Percentiles rank a stretch among this genome's conserved stretches.
These are phyloP conservation scores for Termitomyces sp. DNA, from an alignment of 768 basidiomycete genomes.

Conservation along the genomic window DNA sequence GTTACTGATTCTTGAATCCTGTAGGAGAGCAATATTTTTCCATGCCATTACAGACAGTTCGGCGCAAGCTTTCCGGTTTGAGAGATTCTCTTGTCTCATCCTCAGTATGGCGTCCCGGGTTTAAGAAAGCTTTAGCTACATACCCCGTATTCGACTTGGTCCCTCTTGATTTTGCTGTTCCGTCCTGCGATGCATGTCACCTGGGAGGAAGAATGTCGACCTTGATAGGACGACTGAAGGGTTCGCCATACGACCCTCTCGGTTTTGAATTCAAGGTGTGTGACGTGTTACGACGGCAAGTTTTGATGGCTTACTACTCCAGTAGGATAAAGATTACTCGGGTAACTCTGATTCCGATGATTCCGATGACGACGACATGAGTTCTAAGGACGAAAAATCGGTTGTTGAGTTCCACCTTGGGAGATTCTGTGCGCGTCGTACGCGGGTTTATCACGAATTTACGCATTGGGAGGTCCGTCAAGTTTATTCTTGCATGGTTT, in stretches of 20 bases:
- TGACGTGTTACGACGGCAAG: conserved; percentile 5
- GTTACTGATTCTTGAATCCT: not conserved
- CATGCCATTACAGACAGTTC: conserved; percentile 62
- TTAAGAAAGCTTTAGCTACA: conserved; percentile 60
- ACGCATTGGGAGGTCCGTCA: conserved; percentile 79
- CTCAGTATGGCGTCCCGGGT: conserved; percentile 78
- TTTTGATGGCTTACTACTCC: not conserved
- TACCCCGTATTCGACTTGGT: conserved; percentile 64
- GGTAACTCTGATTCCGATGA: conserved; percentile 19
- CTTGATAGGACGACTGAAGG: conserved; percentile 57
- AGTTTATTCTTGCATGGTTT: not conserved
- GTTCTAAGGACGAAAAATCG: conserved; percentile 11
- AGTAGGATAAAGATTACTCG: conserved; percentile 9
- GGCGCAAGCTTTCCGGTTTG: conserved; percentile 68
- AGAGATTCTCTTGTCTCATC: conserved; percentile 78
- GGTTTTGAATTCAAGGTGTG: conserved; percentile 52
- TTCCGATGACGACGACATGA: conserved; percentile 16
- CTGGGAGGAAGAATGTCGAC: conserved; percentile 70
- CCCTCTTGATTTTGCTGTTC: conserved; percentile 52
- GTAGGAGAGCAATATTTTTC: conserved; percentile 70
- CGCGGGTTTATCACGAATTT: conserved; percentile 66
- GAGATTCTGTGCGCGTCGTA: conserved; percentile 75
- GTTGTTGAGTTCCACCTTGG: conserved; percentile 59
- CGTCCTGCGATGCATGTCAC: conserved; percentile 82
- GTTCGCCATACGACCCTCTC: conserved; percentile 64